These are phyloP conservation scores for Fusarium paranaense DNA, from an alignment of 2,329 filamentous ascomycete species.

Conservation along the genomic window DNA sequence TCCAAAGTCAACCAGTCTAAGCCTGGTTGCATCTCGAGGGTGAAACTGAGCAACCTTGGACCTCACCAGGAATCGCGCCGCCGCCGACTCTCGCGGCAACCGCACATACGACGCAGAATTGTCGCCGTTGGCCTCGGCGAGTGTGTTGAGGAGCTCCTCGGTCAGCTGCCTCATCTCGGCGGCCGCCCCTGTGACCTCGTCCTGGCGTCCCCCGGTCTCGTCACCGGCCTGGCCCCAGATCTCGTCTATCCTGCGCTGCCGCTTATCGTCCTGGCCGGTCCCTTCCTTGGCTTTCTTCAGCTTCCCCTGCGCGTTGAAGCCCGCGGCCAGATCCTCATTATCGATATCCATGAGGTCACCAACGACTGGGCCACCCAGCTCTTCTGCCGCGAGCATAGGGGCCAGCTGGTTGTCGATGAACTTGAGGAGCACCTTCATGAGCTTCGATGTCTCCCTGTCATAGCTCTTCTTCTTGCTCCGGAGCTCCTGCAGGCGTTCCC, in stretches of 20 bases:
- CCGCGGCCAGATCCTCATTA: conserved; percentile 68
- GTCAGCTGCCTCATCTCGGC: conserved; percentile 70
- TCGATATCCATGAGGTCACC: conserved; percentile 77
- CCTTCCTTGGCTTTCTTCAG: conserved; percentile 60
- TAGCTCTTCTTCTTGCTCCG: conserved; percentile 69
- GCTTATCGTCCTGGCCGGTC: conserved; percentile 57
- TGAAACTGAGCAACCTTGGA: conserved; percentile 76
- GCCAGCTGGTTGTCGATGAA: conserved; percentile 81
- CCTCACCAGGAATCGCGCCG: conserved; percentile 71
- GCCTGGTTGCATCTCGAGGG: conserved; percentile 68
- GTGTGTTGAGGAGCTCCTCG: conserved; percentile 70
- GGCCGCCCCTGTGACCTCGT: conserved; percentile 63
- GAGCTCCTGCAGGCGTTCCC: conserved; percentile 72
- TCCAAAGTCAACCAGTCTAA: conserved; percentile 73
- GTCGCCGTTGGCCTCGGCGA: conserved; percentile 66
- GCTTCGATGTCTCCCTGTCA: conserved; percentile 67
- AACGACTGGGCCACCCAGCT: conserved; percentile 84
- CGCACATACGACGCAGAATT: conserved; percentile 68
- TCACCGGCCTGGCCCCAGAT: conserved; percentile 64
- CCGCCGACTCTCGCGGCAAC: conserved; percentile 70
- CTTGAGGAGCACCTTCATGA: conserved; percentile 73
- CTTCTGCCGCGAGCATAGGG: conserved; percentile 83
- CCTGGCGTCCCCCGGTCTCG: conserved; percentile 45
- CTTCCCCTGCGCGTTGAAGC: conserved; percentile 71
- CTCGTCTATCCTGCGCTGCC: conserved; percentile 72